A percentile compares a stretch with the other conserved stretches of the same genome.
phyloP scores from a whole-genome alignment of 2,329 filamentous ascomycete species.

The Claviceps cyperi region DNA sequence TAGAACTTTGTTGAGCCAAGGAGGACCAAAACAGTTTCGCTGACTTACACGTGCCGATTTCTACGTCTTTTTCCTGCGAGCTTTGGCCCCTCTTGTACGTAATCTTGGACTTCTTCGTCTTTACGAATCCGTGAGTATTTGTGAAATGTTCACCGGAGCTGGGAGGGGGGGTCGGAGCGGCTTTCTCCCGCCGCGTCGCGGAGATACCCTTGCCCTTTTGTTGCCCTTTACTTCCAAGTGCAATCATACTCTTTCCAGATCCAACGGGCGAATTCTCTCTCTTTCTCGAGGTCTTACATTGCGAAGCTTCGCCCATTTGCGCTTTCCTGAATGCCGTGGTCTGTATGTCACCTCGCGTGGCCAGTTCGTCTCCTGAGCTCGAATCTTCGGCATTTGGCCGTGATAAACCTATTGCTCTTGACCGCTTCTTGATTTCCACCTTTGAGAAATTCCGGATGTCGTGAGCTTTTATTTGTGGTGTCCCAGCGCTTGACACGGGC shows the following conservation, averaged over 20 bases:
- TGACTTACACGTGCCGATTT: background rate
- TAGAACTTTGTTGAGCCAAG: background rate
- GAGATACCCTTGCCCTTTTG: background rate
- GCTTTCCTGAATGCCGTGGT: slow-evolving; percentile 16
- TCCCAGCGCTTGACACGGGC: background rate
- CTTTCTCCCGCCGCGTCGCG: background rate
- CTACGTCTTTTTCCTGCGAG: slow-evolving; percentile 12
- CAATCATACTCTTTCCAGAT: background rate
- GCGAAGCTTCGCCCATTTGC: background rate
- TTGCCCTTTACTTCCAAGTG: slow-evolving; percentile 4
- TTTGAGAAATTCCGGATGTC: background rate
- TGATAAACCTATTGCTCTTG: background rate
- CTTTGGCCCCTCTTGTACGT: slow-evolving; percentile 13
- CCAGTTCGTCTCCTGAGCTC: slow-evolving; percentile 11
- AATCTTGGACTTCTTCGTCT: slow-evolving; percentile 6
- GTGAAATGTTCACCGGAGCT: slow-evolving; percentile 12
- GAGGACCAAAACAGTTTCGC: background rate
- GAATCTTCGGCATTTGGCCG: slow-evolving; percentile 10
- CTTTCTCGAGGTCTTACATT: slow-evolving; percentile 2
- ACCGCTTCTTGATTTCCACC: background rate
- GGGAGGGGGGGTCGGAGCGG: background rate
- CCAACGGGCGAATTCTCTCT: slow-evolving; percentile 2
- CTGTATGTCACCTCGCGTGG: slow-evolving; percentile 17
- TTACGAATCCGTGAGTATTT: slow-evolving; percentile 13
- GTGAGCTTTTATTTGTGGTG: background rate